phyloP scores from a whole-genome alignment of 768 basidiomycete genomes.

The Lanmaoa pseudosensibilis region DNA sequence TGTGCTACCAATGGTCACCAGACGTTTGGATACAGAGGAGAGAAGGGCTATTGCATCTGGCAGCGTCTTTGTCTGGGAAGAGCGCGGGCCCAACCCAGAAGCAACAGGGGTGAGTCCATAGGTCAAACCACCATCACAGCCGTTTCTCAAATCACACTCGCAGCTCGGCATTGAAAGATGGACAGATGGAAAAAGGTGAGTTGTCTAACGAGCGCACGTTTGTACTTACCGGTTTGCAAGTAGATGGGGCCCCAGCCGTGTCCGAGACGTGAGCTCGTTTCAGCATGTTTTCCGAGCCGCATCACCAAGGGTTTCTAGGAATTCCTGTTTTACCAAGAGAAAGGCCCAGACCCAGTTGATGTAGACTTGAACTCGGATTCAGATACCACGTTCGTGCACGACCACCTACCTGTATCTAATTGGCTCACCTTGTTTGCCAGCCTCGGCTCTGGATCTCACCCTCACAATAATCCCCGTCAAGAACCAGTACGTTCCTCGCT shows the following conservation, averaged over 20 bases:
- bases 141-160: slow-evolving; percentile 3
- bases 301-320: slow-evolving; percentile 44
- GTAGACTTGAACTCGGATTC: slow-evolving; percentile 51
- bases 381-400: slow-evolving; percentile 44
- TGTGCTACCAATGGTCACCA: slow-evolving; percentile 63
- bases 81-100: slow-evolving; percentile 66
- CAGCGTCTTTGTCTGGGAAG: slow-evolving; percentile 82
- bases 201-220: not conserved
- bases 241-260: slow-evolving; percentile 77
- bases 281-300: not conserved
- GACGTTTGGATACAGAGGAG: slow-evolving; percentile 76
- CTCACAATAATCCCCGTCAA: slow-evolving; percentile 24
- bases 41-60: slow-evolving; percentile 68
- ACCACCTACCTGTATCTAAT: not conserved
- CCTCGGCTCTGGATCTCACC: slow-evolving; percentile 32
- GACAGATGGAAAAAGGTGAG: slow-evolving; percentile 66
- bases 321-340: slow-evolving; percentile 76
- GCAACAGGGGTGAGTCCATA: slow-evolving; percentile 55
- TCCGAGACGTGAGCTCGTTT: slow-evolving; percentile 59
- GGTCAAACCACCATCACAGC: slow-evolving; percentile 3
- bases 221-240: slow-evolving; percentile 7
- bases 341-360: slow-evolving; percentile 51
- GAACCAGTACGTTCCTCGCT: slow-evolving; percentile 48
- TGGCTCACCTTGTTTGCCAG: slow-evolving; percentile 20
- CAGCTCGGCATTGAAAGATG: slow-evolving; percentile 78